Conservation (phyloP, 371 early-diverging fungal genomes). For the Rhizomucor miehei region DNA sequence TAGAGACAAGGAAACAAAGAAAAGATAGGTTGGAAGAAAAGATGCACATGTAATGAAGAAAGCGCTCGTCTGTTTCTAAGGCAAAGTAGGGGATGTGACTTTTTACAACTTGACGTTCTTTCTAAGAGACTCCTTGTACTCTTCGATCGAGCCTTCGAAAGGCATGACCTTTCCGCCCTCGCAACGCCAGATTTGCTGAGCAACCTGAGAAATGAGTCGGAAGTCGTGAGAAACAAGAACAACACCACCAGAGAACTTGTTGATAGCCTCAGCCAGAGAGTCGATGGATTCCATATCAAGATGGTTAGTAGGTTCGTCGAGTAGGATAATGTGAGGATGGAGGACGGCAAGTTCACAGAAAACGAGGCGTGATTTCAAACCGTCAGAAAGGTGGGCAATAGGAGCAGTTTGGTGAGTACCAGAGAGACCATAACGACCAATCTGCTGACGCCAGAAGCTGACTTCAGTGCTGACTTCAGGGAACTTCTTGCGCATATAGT, state of each 20-base stretch:
- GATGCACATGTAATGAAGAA: constrained; percentile 1
- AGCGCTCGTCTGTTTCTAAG: neutral
- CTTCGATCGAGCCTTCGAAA: constrained; percentile 80
- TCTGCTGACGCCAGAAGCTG: constrained; percentile 82
- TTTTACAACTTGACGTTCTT: constrained; percentile 72
- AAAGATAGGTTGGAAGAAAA: neutral
- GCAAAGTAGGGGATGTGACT: constrained; percentile 4
- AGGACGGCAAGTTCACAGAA: constrained; percentile 92
- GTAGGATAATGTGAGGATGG: constrained; percentile 91
- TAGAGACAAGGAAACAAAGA: constrained; percentile 2
- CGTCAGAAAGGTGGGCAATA: constrained; percentile 89
- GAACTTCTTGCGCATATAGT: constrained; percentile 89
- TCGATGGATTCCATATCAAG: constrained; percentile 97
- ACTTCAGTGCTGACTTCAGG: constrained; percentile 43
- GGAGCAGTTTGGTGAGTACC: constrained; percentile 90
- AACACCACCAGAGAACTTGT: constrained; percentile 93
- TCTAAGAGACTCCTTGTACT: constrained; percentile 86
- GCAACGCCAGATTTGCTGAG: constrained; percentile 95
- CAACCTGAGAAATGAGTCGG: constrained; percentile 94
- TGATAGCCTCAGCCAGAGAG: constrained; percentile 95
- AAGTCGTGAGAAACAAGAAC: constrained; percentile 99
- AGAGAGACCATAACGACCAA: constrained; percentile 94
- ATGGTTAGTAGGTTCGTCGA: constrained; percentile 98
- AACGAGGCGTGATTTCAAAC: constrained; percentile 93
- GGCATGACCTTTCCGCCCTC: constrained; percentile 77